A percentile compares a stretch with the other conserved stretches of the same genome.
Conservation (phyloP, 768 basidiomycete species). For the Suillus subalutaceus region DNA sequence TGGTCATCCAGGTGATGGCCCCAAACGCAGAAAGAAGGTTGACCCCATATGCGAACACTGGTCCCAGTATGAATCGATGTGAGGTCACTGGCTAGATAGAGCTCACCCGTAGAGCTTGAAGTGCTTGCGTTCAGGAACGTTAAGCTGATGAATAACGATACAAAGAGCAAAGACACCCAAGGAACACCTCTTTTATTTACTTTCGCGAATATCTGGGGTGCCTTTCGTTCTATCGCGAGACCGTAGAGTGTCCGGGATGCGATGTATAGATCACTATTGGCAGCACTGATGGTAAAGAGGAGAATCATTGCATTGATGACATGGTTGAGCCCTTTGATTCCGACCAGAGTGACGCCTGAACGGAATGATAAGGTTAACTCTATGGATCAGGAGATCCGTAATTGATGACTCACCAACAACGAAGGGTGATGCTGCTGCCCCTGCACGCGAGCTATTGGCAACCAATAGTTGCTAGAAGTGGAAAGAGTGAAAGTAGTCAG, state of each 20-base stretch:
- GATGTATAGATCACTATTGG: constrained; percentile 68
- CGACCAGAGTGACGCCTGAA: constrained; percentile 44
- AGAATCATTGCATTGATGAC: constrained; percentile 68
- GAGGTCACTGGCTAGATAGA: neutral
- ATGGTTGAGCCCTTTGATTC: constrained; percentile 61
- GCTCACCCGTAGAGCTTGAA: constrained; percentile 53
- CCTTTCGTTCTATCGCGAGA: constrained; percentile 54
- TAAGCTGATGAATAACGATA: constrained; percentile 55
- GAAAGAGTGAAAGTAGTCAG: neutral
- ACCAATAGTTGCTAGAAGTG: constrained; percentile 36
- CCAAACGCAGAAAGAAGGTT: constrained; percentile 46
- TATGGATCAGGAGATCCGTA: constrained; percentile 18
- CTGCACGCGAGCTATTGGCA: constrained; percentile 40
- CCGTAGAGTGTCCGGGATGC: constrained; percentile 56
- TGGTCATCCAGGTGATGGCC: constrained; percentile 46
- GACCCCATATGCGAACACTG: constrained; percentile 42
- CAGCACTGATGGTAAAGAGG: constrained; percentile 64
- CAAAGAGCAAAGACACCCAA: constrained; percentile 48
- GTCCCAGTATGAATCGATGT: neutral
- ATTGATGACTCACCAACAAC: constrained; percentile 50
- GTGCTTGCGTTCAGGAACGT: constrained; percentile 63
- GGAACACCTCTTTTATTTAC: constrained; percentile 55
- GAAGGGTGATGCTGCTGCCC: constrained; percentile 67
- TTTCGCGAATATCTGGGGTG: constrained; percentile 44
- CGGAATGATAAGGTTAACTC: neutral